Conservation (phyloP, 1,284 basidiomycete species). For the Schizophyllum commune region DNA sequence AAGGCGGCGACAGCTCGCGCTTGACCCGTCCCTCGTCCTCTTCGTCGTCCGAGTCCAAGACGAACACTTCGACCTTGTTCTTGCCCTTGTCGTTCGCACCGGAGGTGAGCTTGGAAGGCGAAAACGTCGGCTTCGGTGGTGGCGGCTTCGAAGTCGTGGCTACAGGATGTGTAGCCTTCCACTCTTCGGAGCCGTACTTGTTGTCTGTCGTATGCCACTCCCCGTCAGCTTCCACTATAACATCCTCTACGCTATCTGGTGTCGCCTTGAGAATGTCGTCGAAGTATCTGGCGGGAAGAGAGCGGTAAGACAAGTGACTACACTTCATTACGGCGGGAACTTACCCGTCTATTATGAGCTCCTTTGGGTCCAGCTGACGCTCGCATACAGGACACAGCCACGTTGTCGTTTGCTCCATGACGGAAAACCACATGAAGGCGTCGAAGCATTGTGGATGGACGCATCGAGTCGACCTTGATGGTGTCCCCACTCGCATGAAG, state of each 20-base stretch:
- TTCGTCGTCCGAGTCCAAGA: slow-evolving; percentile 74
- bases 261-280: slow-evolving; percentile 73
- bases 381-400: slow-evolving; percentile 97
- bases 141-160: slow-evolving; percentile 16
- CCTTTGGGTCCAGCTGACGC: slow-evolving; percentile 67
- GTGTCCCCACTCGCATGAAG: slow-evolving; percentile 79
- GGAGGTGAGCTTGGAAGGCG: slow-evolving; percentile 27
- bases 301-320: slow-evolving; percentile 1
- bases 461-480: slow-evolving; percentile 81
- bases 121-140: slow-evolving; percentile 18
- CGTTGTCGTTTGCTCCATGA: slow-evolving; percentile 95
- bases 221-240: slow-evolving; percentile 89
- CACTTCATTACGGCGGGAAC: slow-evolving; percentile 19
- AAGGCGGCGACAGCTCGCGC: slow-evolving; percentile 59
- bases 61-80: slow-evolving; percentile 48
- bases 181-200: slow-evolving; percentile 68
- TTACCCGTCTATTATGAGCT: slow-evolving; percentile 89
- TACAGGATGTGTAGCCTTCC: slow-evolving; percentile 51
- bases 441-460: slow-evolving; percentile 96
- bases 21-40: slow-evolving; percentile 69
- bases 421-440: slow-evolving; percentile 86
- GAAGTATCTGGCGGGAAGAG: slow-evolving; percentile 54
- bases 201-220: slow-evolving; percentile 93
- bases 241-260: slow-evolving; percentile 80
- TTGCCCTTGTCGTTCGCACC: slow-evolving; percentile 30